Evolutionary conservation across 2,329 filamentous ascomycete genomes (phyloP).

Genomic region (Aspergillus ibericus): DNA sequence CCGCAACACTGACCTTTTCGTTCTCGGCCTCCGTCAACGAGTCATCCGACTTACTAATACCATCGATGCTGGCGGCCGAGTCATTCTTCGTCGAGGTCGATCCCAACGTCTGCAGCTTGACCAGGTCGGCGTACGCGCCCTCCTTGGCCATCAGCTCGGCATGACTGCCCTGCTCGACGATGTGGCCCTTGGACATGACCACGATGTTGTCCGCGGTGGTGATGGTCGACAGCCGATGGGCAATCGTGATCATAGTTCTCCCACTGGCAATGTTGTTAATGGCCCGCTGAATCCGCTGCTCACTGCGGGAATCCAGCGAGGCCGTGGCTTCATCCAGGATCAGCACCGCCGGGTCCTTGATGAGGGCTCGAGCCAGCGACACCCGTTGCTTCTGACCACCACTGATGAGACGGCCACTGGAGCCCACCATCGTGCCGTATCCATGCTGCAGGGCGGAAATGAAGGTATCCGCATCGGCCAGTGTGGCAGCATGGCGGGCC

Average conservation of each 20-base stretch:
- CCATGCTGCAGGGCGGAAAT: slow-evolving; percentile 71
- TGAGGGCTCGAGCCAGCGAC: slow-evolving; percentile 77
- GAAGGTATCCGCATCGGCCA: slow-evolving; percentile 65
- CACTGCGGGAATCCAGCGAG: slow-evolving; percentile 82
- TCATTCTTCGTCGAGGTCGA: slow-evolving; percentile 42
- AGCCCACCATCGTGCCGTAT: slow-evolving; percentile 81
- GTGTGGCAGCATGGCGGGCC: slow-evolving; percentile 57
- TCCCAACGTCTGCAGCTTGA: slow-evolving; percentile 57
- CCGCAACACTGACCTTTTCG: slow-evolving; percentile 18
- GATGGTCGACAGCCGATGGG: slow-evolving; percentile 48
- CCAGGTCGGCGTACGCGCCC: slow-evolving; percentile 45
- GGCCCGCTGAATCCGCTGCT: slow-evolving; percentile 81
- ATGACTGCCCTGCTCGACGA: slow-evolving; percentile 49
- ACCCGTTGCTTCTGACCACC: slow-evolving; percentile 94
- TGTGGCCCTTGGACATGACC: slow-evolving; percentile 45
- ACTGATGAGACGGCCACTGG: slow-evolving; percentile 76
- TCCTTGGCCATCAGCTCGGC: slow-evolving; percentile 37
- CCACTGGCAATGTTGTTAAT: slow-evolving; percentile 69
- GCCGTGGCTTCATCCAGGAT: slow-evolving; percentile 89
- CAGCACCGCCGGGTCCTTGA: slow-evolving; percentile 78
- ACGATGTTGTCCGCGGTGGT: slow-evolving; percentile 47
- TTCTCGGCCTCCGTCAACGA: slow-evolving; percentile 26
- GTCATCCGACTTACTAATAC: slow-evolving; percentile 28
- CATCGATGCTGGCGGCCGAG: slow-evolving; percentile 33
- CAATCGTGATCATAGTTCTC: slow-evolving; percentile 41